Percentiles rank a stretch among this genome's conserved stretches.
Conservation (phyloP, 169 alveolate genomes). For the Ichthyophthirius multifiliis region DNA sequence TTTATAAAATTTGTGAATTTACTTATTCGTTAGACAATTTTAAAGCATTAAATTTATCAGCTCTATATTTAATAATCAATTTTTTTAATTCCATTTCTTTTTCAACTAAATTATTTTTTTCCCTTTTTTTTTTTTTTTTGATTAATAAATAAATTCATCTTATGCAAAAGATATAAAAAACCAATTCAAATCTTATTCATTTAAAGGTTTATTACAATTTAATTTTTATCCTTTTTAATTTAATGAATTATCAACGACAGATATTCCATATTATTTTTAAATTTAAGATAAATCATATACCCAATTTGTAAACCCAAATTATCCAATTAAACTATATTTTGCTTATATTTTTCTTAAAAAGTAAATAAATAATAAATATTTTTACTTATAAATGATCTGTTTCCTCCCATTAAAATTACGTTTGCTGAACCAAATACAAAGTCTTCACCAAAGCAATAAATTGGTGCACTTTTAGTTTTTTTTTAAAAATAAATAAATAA, state of each 20-base stretch:
- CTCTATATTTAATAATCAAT: background rate
- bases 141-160: background rate
- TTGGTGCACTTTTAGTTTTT: background rate
- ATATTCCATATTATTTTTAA: background rate
- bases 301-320: background rate
- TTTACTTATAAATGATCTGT: background rate
- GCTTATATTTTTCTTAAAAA: background rate
- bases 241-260: background rate
- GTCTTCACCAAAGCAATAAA: background rate
- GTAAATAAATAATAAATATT: background rate
- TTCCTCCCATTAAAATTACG: background rate
- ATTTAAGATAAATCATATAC: background rate
- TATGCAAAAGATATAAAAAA: background rate
- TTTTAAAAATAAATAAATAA: too few relatives aligned
- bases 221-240: background rate
- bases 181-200: background rate
- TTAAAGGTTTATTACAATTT: background rate
- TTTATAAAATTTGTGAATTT: background rate
- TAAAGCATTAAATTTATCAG: background rate
- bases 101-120: background rate
- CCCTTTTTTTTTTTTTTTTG: background rate
- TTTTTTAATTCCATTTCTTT: background rate
- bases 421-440: background rate
- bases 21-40: background rate
- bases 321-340: background rate